Evolutionary conservation across 495 filamentous ascomycete species (phyloP), one percentile per base, ranked within the genome.

Genomic region (Baudoinia panamericana): DNA sequence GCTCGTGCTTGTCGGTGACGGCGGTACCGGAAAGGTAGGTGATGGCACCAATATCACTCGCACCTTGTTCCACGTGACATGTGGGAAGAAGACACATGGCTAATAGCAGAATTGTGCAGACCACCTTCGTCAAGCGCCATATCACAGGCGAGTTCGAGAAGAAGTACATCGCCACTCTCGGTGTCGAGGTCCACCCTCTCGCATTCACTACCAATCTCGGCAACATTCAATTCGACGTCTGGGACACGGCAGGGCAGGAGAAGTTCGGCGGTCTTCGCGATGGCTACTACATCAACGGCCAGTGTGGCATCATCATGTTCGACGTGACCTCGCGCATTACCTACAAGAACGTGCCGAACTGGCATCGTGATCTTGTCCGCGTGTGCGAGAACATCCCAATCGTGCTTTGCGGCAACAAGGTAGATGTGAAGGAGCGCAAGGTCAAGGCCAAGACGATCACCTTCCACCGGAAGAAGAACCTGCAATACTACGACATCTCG

Each of bases 281-380:
- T 70, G 92, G 92, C 47, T 99, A 99, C 75, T 99, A 99, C 69
- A 99, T 99, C 77, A 96, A 95, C 74, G 92, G 92, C 52, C 90
- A 96, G 70, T 95, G 90, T 63, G 92, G 92, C 70, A 93, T 99
- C 73, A 96, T 99, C 78, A 99, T 99, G 92, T 99, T 99, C 68
- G 92, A 99, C 64, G 92, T 99, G 42, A 99, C 92, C 34, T 96
- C 92, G 48, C 84, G 92, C 63, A 99, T 99, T 65, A 99, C 92
- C 59, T 99, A 99, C 79, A 99, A 99, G 82, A 99, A 99, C 72
- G 92, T 99, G 43, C 92, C 92, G 63, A 96, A 96, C 82, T 99
- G 92, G 92, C 92, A 99, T 66, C 92, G 92, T 73, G 92, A 99
- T 54, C 78, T 99, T 55, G 88, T 95, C 69, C 92, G 92, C 63